Base-by-base conservation (phyloP, 108 stramenopile genomes). In the Seminavis robusta region DNA sequence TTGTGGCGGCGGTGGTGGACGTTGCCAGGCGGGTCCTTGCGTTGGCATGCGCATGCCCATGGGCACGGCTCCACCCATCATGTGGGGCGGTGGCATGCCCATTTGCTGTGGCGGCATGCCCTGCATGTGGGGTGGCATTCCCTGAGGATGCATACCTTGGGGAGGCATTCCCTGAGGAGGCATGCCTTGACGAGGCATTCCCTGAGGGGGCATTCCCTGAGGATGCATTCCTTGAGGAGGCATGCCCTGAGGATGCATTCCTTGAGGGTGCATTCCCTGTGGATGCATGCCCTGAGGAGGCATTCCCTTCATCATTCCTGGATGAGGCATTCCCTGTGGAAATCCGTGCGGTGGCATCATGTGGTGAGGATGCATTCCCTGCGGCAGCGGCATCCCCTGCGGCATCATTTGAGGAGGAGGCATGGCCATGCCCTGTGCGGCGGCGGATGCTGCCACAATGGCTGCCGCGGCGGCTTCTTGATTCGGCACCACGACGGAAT, bases 21-120 rank as follows among this genome's bases (percentile, higher is more conserved):
- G 52, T 53, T 69, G 68, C 68, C 74, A 70, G 7, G 64, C 64
- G 0, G 64, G 63, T 38, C 73, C 69, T 21, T 32, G 62, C 68
- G 65, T 53, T 17, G 56, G 38, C 1, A 53, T 26, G 24, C 58
- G 59, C 54, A 54, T 51, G 11, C 13, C 32, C 51, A 52, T 62
- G 67, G 20, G 61, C 59, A 39, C 44, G 42, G 70, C 54, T 66
- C 55, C 1, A 17, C 25, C 30, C 33, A 36, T 51, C 44, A 58
- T 49, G 16, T 30, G 37, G n/a, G 56, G 59, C 38, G 52, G 48
- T 38, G 46, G 26, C 23, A 38, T 21, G 10, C 41, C 41, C 23
- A 27, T 27, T 17, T 11, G 17, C 1, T 27, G 33, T 8, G 55
- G 55, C 3, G 44, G 11, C 52, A 60, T 47, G 4, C 33, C 43